Base-by-base conservation (phyloP, 2,329 filamentous ascomycete species). In the Colletotrichum paranaense region DNA sequence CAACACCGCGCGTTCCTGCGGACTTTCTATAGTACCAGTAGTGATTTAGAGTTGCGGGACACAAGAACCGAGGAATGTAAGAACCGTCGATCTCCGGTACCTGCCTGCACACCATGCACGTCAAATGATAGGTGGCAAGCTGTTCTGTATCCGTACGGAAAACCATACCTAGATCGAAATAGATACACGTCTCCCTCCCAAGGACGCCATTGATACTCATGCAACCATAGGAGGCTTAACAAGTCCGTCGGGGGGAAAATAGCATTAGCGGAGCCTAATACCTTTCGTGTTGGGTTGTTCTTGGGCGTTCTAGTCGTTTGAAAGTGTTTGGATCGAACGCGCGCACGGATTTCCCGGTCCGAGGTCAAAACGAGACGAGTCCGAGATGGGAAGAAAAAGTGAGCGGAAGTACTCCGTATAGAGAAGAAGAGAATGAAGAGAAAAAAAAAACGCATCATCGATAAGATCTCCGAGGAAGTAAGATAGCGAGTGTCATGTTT, bases 1-100 rank as follows among this genome's bases (percentile, higher is more conserved):
- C 42, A 35, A 30, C 38, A 19, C 38, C 5, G 16, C 38, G 38
- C 38, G 19, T 35, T 28, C 24, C 57, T 28, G 46, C 64, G 62
- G 38, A 16, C 56, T n/a, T 53, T 52, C 28, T 52, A 14, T 14
- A 24, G 52, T 26, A n/a, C n/a, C 11, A 6, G 19, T 16, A n/a
- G 28, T 5, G 42, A 35, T 64, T 63, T 73, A 73, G 71, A 73
- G 71, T 73, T 73, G 71, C 71, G 71, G 71, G 67, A 65, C 60
- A 62, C 35, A 35, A 55, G 53, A 60, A 62, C 55, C 70, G 32
- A 65, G 67, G 67, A 60, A 62, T 60, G 60, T 14, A 58, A 38
- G 60, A 70, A 60, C 67, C 60, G 60, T 66, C 60, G 67, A 73
- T 70, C 71, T 58, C 30, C 60, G 49, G 67, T 28, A 32, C 35